Conservation (phyloP, 441 rosid species). For the Populus hybrid region DNA sequence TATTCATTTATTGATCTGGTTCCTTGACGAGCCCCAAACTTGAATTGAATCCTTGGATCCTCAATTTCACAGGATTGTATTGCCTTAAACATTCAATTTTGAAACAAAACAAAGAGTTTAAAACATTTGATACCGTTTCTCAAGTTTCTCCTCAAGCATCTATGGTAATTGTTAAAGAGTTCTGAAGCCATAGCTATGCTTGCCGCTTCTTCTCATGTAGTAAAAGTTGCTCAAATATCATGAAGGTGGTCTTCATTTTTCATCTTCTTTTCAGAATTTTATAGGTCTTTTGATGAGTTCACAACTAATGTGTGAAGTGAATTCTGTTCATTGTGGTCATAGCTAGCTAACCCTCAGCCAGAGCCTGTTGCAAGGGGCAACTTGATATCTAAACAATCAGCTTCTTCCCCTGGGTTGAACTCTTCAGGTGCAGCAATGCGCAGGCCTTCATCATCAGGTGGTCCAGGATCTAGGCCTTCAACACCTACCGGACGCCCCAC, state of each 20-base stretch:
- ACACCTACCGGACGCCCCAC: slow-evolving; percentile 84
- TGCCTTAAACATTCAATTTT: not conserved
- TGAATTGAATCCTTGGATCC: slow-evolving; percentile 1
- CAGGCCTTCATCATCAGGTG: slow-evolving; percentile 93
- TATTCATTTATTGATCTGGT: not conserved
- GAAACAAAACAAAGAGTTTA: not conserved
- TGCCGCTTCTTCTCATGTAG: not conserved
- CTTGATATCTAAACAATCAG: slow-evolving; percentile 55
- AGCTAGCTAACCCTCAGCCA: slow-evolving; percentile 69
- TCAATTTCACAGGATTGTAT: not conserved
- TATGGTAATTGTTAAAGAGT: not conserved
- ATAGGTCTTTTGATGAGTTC: slow-evolving; percentile 13
- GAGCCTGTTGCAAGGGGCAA: slow-evolving; percentile 59
- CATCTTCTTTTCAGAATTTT: not conserved
- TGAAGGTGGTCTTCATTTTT: slow-evolving; percentile 3
- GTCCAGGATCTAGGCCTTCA: slow-evolving; percentile 86
- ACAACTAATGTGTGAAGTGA: slow-evolving; percentile 5
- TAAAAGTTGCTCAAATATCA: not conserved
- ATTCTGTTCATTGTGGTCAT: slow-evolving; percentile 22
- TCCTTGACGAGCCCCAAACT: slow-evolving; percentile 1
- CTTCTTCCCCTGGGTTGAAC: slow-evolving; percentile 70
- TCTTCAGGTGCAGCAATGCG: slow-evolving; percentile 53
- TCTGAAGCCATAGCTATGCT: not conserved
- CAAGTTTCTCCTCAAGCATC: not conserved
- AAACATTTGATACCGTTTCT: not conserved